These are phyloP conservation scores for Leccinum barrowsii DNA, from an alignment of 768 basidiomycete species.

Conservation along the genomic window DNA sequence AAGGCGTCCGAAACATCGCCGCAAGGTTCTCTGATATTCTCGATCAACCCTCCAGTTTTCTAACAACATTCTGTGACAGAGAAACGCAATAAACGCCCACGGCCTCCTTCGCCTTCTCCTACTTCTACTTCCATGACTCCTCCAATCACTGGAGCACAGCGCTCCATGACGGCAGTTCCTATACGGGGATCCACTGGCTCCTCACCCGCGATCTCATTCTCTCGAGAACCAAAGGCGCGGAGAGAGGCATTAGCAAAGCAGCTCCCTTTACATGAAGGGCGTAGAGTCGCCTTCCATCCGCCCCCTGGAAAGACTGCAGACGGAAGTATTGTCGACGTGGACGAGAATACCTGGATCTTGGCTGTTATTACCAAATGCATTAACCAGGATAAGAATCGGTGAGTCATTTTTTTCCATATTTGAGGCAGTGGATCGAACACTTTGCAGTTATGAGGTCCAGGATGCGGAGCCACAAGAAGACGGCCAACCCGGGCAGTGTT, in stretches of 20 bases:
- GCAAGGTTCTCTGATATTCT: slow-evolving; percentile 44
- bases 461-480: slow-evolving; percentile 83
- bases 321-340: slow-evolving; percentile 49
- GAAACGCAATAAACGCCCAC: slow-evolving; percentile 75
- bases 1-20: slow-evolving; percentile 60
- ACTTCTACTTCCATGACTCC: slow-evolving; percentile 43
- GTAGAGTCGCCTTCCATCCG: slow-evolving; percentile 81
- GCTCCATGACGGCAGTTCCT: slow-evolving; percentile 8
- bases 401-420: slow-evolving; percentile 8
- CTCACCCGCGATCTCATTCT: slow-evolving; percentile 44
- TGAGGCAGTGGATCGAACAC: background rate
- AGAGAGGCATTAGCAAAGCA: slow-evolving; percentile 60
- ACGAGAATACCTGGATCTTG: slow-evolving; percentile 68
- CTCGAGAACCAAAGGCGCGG: slow-evolving; percentile 65
- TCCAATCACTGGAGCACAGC: slow-evolving; percentile 19
- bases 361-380: slow-evolving; percentile 71
- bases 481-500: slow-evolving; percentile 66
- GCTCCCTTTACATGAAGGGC: slow-evolving; percentile 64
- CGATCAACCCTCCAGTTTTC: background rate
- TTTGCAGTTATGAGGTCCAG: slow-evolving; percentile 74
- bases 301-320: slow-evolving; percentile 50
- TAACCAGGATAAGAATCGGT: slow-evolving; percentile 71
- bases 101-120: slow-evolving; percentile 64
- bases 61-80: slow-evolving; percentile 36
- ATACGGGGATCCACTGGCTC: slow-evolving; percentile 60